These are phyloP conservation scores for Neonectria punicea DNA, from an alignment of 2,329 filamentous ascomycete species.

Conservation along the genomic window DNA sequence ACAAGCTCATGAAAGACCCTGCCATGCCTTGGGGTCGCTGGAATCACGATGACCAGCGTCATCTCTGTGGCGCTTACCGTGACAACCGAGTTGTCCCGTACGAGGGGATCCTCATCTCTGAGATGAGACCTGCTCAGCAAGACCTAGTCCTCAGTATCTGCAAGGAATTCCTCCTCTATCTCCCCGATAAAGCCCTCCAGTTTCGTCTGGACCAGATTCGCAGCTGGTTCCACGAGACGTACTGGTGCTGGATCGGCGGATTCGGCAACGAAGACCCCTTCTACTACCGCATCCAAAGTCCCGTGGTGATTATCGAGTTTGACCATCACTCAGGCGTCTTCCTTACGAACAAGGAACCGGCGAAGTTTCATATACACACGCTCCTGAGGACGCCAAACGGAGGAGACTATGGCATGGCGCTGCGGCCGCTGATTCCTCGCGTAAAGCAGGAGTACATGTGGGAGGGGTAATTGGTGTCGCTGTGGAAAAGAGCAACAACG, in stretches of 20 bases:
- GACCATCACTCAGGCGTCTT: slow-evolving; percentile 86
- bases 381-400: slow-evolving; percentile 77
- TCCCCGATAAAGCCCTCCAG: slow-evolving; percentile 66
- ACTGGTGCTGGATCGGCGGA: slow-evolving; percentile 83
- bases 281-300: slow-evolving; percentile 82
- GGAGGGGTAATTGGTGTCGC: slow-evolving; percentile 17
- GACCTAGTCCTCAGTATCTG: slow-evolving; percentile 67
- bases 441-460: slow-evolving; percentile 42
- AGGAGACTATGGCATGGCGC: slow-evolving; percentile 77
- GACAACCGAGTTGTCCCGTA: slow-evolving; percentile 82
- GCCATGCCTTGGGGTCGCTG: slow-evolving; percentile 75
- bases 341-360: slow-evolving; percentile 76
- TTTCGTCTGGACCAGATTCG: slow-evolving; percentile 65
- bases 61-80: slow-evolving; percentile 80
- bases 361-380: slow-evolving; percentile 84
- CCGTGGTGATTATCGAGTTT: slow-evolving; percentile 79
- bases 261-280: slow-evolving; percentile 75
- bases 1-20: slow-evolving; percentile 69
- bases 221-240: slow-evolving; percentile 73
- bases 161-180: slow-evolving; percentile 74
- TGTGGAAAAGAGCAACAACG: neutral
- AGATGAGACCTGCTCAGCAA: slow-evolving; percentile 61
- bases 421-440: slow-evolving; percentile 52
- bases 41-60: slow-evolving; percentile 84
- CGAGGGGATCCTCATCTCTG: slow-evolving; percentile 70